Evolutionary conservation across 371 early-diverging fungal species (phyloP).

Genomic region (Syncephalastrum contaminatum): DNA sequence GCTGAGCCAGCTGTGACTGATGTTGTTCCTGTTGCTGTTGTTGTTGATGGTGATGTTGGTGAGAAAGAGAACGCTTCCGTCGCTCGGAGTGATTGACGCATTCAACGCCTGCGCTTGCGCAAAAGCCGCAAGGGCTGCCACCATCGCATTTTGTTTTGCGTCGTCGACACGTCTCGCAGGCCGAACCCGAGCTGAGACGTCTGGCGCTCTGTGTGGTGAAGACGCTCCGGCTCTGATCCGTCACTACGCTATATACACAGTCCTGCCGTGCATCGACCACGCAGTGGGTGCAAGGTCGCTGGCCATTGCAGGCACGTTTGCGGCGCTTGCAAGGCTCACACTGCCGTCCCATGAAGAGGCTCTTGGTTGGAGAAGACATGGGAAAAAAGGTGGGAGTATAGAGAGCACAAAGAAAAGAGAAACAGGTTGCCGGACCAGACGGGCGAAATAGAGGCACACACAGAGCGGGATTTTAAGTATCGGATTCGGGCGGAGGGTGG

Average conservation of each 20-base stretch:
- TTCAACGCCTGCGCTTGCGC: slow-evolving; percentile 40
- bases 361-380: slow-evolving; percentile 4
- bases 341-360: slow-evolving; percentile 11
- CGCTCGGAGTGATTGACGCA: slow-evolving; percentile 46
- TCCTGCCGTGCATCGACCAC: slow-evolving; percentile 13
- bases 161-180: slow-evolving; percentile 52
- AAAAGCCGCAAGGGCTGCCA: slow-evolving; percentile 44
- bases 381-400: slow-evolving; percentile 1
- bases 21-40: too few relatives aligned
- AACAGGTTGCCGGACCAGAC: slow-evolving; percentile 6
- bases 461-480: slow-evolving; percentile 1
- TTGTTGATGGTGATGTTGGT: too few relatives aligned
- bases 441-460: slow-evolving; percentile 6
- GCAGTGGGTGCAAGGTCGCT: slow-evolving; percentile 25
- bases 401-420: slow-evolving; percentile 12
- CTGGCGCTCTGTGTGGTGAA: slow-evolving; percentile 38
- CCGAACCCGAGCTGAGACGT: slow-evolving; percentile 47
- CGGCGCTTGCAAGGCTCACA: slow-evolving; percentile 29
- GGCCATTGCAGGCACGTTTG: slow-evolving; percentile 24
- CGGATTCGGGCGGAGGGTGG: too few relatives aligned
- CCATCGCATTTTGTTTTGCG: slow-evolving; percentile 57
- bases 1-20: slow-evolving; percentile 7
- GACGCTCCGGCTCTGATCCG: slow-evolving; percentile 30
- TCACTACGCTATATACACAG: slow-evolving; percentile 31
- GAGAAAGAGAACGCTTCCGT: slow-evolving; percentile 17